Base-by-base conservation (phyloP, 2,329 filamentous ascomycete species). In the Beauveria bassiana region DNA sequence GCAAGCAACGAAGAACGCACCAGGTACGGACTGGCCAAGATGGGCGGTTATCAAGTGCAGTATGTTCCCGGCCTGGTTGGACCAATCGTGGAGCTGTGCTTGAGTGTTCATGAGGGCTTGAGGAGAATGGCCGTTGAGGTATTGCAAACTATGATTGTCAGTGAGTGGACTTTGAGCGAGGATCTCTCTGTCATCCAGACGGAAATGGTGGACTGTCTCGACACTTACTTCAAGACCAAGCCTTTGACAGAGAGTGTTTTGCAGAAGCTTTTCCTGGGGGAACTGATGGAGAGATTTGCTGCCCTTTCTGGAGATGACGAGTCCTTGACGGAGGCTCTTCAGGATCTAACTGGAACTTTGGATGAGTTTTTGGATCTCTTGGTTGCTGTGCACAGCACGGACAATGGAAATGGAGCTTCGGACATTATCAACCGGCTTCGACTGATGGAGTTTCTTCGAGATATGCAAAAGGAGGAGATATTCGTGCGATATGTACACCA, bases 31-130 rank as follows among this genome's bases (percentile, higher is more conserved):
- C 77, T 98, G 61, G 80, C 85, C 59, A 93, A 88, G 72, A 89
- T 98, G 80, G 96, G 95, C 62, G 95, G 95, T 1, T 99, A 97
- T 70, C 95, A 99, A 75, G 95, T 99, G 22, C 95, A 98, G 75
- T 99, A 98, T 72, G 95, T 99, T 34, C 95, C 96, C 6, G 87
- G 89, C 14, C 81, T 99, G 6, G 92, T 99, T 8, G 88, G 89
- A 1, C 92, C 93, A 0, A 95, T 98, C 56, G 90, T 98, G 26
- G 91, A 96, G 73, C 82, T 99, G 10, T 99, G 95, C 71, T 81
- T 99, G 61, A 98, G 93, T 70, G 92, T 98, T 4, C 95, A 99
- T 67, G 91, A 96, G 72, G 93, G 93, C 3, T 78, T 99, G 61
- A 85, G 95, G 63, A 86, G 86, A 65, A 95, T 96, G 73, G 95